Evolutionary conservation across 1,139 yeast species (phyloP), one percentile per base, ranked within the genome.

Genomic region (Geotrichum klebahnii): DNA sequence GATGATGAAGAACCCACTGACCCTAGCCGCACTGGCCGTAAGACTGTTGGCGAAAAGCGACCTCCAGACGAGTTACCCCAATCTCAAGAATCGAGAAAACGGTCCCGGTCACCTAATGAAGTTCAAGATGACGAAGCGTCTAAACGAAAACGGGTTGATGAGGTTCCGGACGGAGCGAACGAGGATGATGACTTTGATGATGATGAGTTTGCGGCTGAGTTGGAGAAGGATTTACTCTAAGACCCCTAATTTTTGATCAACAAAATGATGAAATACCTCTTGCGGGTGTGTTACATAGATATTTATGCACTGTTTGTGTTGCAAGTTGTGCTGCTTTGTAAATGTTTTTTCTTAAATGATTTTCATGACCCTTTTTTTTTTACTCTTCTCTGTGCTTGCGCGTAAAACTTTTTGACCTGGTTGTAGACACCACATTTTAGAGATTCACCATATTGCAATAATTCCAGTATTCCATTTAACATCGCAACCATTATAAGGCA

Each of bases 181-280:
- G 41, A 37, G 8, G 43, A 35, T n/a, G 55, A 48, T 26, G 54
- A 47, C n/a, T 55, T 54, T n/a, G 69, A 63, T 12, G 67, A 60
- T 28, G 67, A 69, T n/a, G 72, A 63, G 34, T 57, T 72, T 40
- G 74, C 72, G 46, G 70, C 68, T 29, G 76, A 72, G 55, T 61
- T 72, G 19, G 67, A 63, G 36, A 54, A 59, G 33, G 67, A 60
- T 43, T 46, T 63, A 34, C 49, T 60, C 57, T 62, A 57, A 52
- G 16, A 12, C 31, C 31, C 31, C 8, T 8, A 28, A 28, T 12
- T 28, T 8, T 8, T 12, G 12, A 19, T 8, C 19, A 5, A 5
- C n/a, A 8, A 34, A 17, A 17, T 14, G 20, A 17, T 12, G 5
- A 20, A 17, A 3, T n/a, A 10, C 16, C 35, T 32, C 35, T 32